A percentile compares a stretch with the other conserved stretches of the same genome.
These are phyloP conservation scores for Lojkania enalia DNA, from an alignment of 2,329 filamentous ascomycete genomes.

Conservation along the genomic window DNA sequence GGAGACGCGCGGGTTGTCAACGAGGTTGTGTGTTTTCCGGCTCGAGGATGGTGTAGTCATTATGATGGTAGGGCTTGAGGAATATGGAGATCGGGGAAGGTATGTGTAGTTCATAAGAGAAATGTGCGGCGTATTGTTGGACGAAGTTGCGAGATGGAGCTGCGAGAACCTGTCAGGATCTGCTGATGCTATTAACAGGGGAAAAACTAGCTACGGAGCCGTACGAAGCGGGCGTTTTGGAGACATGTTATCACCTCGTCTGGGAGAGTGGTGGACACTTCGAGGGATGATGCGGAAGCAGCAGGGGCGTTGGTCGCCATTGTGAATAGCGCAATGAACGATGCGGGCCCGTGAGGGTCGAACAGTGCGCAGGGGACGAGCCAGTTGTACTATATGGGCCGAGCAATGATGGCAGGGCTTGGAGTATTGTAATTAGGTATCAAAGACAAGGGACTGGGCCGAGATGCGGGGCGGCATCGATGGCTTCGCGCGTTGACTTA, in stretches of 20 bases:
- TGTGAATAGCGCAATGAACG: no score
- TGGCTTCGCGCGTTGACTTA: no score
- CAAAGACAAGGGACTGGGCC: no score
- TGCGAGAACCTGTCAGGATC: conserved; percentile 49
- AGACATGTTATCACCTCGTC: conserved; percentile 86
- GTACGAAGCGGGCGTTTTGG: conserved; percentile 91
- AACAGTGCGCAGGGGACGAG: no score
- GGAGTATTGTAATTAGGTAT: no score
- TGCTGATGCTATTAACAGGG: background rate
- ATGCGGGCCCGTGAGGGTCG: no score
- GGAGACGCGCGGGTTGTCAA: conserved; percentile 83
- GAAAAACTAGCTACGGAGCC: conserved; percentile 17
- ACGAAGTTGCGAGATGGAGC: conserved; percentile 94
- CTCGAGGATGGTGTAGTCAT: conserved; percentile 84
- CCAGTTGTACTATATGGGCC: no score
- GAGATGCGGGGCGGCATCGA: no score
- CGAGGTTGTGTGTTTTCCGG: conserved; percentile 79
- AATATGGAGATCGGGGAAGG: conserved; percentile 72
- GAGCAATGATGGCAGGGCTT: no score
- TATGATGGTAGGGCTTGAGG: conserved; percentile 71
- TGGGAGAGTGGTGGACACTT: no score
- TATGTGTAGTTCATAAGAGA: conserved; percentile 99
- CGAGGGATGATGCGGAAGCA: no score
- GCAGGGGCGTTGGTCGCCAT: no score
- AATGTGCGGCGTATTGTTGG: conserved; percentile 81